phyloP scores from a whole-genome alignment of 2,329 filamentous ascomycete species.

The Elsinoe australis region DNA sequence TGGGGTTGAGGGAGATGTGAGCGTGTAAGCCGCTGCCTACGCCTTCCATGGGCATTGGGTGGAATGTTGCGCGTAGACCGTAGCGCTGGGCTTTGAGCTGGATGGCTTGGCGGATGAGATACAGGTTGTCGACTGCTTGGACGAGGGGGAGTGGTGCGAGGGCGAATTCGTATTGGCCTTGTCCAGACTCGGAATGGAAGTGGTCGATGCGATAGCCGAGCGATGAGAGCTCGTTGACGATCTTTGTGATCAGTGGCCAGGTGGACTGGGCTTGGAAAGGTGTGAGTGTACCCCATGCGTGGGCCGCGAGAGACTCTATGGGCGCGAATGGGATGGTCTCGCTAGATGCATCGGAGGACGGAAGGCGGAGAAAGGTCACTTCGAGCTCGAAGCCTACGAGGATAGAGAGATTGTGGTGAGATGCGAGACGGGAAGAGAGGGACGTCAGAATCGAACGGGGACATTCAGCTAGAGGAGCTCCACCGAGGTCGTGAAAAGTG shows the following conservation, averaged over 20 bases:
- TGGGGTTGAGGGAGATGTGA: constrained; percentile 58
- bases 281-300: constrained; percentile 63
- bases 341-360: neutral
- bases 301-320: constrained; percentile 46
- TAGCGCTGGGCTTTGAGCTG: constrained; percentile 54
- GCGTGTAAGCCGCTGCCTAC: constrained; percentile 62
- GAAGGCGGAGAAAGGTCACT: constrained; percentile 58
- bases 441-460: constrained; percentile 45
- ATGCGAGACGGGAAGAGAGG: constrained; percentile 46
- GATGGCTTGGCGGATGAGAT: constrained; percentile 65
- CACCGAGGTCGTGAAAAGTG: constrained; percentile 55
- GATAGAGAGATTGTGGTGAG: constrained; percentile 49
- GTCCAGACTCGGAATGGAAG: constrained; percentile 65
- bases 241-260: constrained; percentile 55
- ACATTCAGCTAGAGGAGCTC: constrained; percentile 49
- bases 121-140: constrained; percentile 61
- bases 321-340: constrained; percentile 32
- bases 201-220: constrained; percentile 62
- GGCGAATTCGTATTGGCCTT: constrained; percentile 71
- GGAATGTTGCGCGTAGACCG: constrained; percentile 60
- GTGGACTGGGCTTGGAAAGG: constrained; percentile 53
- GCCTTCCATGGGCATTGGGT: constrained; percentile 59
- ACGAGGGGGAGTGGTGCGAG: constrained; percentile 57
- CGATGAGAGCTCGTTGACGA: constrained; percentile 51
- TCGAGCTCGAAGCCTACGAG: constrained; percentile 76